phyloP scores from a whole-genome alignment of 768 basidiomycete genomes.

The Trametes meyenii region DNA sequence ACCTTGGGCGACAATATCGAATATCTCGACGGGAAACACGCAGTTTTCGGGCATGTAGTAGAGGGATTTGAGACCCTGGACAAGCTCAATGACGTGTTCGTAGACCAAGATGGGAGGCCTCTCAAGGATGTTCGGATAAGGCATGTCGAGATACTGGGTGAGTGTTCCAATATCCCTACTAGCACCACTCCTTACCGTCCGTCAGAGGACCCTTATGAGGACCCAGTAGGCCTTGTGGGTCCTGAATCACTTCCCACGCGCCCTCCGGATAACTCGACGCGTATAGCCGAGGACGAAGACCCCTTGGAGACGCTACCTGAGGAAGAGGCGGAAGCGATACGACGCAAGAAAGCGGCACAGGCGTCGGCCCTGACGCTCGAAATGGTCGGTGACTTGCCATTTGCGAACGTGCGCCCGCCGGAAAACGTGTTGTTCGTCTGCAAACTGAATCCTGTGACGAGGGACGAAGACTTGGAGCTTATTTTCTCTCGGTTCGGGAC shows the following conservation, averaged over 20 bases:
- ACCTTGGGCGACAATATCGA: conserved; percentile 90
- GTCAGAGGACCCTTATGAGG: conserved; percentile 92
- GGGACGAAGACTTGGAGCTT: conserved; percentile 94
- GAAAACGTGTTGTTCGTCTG: conserved; percentile 99
- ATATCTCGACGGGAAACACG: conserved; percentile 90
- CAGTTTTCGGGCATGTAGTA: conserved; percentile 94
- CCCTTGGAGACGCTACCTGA: conserved; percentile 80
- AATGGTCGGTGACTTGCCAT: conserved; percentile 99
- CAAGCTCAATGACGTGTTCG: conserved; percentile 89
- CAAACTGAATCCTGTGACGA: conserved; percentile 95
- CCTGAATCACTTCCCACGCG: conserved; percentile 78
- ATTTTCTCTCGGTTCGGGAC: conserved; percentile 95
- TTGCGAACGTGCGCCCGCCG: conserved; percentile 96
- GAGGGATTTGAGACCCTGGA: conserved; percentile 92
- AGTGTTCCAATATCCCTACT: conserved; percentile 24
- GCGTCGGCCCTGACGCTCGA: conserved; percentile 96
- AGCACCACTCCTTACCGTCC: not conserved
- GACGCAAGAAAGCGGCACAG: conserved; percentile 85
- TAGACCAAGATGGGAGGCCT: conserved; percentile 86
- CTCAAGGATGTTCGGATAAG: conserved; percentile 93
- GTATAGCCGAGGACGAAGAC: conserved; percentile 96
- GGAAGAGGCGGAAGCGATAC: conserved; percentile 79
- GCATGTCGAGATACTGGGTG: conserved; percentile 95
- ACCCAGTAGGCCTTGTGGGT: conserved; percentile 73
- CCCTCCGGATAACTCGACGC: conserved; percentile 83